Evolutionary conservation across 2,329 filamentous ascomycete species (phyloP).

Genomic region (Colletotrichum sp.): DNA sequence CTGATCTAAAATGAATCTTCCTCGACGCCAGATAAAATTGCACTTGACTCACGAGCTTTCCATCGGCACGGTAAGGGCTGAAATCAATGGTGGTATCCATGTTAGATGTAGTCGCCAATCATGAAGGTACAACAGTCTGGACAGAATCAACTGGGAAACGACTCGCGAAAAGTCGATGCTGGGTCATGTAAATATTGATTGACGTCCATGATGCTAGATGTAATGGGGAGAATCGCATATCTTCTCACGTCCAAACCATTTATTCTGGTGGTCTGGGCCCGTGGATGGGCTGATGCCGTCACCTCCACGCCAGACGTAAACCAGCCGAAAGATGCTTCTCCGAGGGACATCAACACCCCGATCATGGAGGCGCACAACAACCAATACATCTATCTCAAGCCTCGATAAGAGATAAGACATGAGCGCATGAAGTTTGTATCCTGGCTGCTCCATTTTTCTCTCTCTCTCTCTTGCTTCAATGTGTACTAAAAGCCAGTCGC

Average conservation of each 20-base stretch:
- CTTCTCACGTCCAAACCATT: not conserved
- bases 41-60: constrained; percentile 53
- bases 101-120: not conserved
- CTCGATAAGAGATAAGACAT: constrained; percentile 9
- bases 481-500: not conserved
- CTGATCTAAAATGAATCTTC: constrained; percentile 32
- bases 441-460: not conserved
- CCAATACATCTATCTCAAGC: not conserved
- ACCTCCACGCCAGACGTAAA: not conserved
- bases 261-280: not conserved
- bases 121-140: not conserved
- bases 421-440: not conserved
- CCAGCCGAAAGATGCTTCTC: constrained; percentile 18
- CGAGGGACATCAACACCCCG: constrained; percentile 2
- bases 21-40: not conserved
- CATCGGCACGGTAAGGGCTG: constrained; percentile 62
- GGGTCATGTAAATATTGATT: not conserved
- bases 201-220: not conserved
- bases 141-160: not conserved
- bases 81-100: constrained; percentile 50
- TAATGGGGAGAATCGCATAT: not conserved
- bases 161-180: not conserved
- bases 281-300: constrained; percentile 9
- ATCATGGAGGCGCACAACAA: not conserved
- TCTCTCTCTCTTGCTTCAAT: not conserved